Evolutionary conservation across 805 yeast species (phyloP).

Genomic region (Barnettozyma sp.): DNA sequence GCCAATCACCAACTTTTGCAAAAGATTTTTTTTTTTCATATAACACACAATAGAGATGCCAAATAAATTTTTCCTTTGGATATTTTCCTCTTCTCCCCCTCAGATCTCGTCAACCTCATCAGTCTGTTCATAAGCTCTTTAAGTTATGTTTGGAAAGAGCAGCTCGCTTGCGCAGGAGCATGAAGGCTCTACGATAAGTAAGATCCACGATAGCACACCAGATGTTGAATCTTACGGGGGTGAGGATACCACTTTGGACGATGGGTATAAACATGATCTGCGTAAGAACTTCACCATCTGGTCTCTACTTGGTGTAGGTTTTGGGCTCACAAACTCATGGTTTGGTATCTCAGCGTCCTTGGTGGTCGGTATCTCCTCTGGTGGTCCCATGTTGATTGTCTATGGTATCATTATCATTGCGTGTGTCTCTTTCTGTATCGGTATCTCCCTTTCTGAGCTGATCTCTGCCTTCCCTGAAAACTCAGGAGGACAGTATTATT

Average conservation of each 20-base stretch:
- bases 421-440: conserved; percentile 39
- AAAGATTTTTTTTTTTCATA: too few relatives aligned
- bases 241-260: conserved; percentile 5
- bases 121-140: too few relatives aligned
- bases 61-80: too few relatives aligned
- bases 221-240: conserved; percentile 2
- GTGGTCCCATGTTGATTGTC: conserved; percentile 51
- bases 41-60: too few relatives aligned
- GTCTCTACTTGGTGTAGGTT: conserved; percentile 49
- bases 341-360: conserved; percentile 51
- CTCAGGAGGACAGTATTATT: conserved; percentile 52
- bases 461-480: conserved; percentile 42
- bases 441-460: conserved; percentile 43
- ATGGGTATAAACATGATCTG: conserved; percentile 16
- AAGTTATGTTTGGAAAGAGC: conserved; percentile 1
- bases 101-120: too few relatives aligned
- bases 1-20: too few relatives aligned
- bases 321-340: conserved; percentile 55
- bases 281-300: conserved; percentile 31
- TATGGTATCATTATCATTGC: conserved; percentile 49
- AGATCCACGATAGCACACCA: background rate
- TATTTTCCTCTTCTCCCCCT: too few relatives aligned
- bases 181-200: conserved; percentile 1
- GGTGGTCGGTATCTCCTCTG: conserved; percentile 45
- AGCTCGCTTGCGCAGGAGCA: background rate